Evolutionary conservation across 1,284 basidiomycete genomes (phyloP).

Genomic region (Marasmius tenuissimus): DNA sequence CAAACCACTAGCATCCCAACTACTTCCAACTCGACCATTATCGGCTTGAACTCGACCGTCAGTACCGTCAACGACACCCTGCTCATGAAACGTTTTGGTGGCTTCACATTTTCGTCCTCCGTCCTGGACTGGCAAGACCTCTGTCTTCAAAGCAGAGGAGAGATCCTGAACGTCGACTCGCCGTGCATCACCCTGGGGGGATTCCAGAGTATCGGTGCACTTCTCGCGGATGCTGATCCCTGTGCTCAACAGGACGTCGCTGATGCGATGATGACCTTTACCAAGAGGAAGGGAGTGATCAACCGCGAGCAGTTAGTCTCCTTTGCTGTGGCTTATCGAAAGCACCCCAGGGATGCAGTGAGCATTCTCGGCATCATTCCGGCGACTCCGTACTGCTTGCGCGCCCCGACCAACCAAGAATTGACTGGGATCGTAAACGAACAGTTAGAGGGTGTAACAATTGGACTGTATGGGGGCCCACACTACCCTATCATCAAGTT

Average conservation of each 20-base stretch:
- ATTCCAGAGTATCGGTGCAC: slow-evolving; percentile 37
- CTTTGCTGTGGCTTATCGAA: slow-evolving; percentile 39
- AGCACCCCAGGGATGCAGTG: slow-evolving; percentile 41
- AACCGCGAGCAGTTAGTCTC: slow-evolving; percentile 40
- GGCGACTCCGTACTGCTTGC: slow-evolving; percentile 41
- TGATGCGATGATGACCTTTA: slow-evolving; percentile 48
- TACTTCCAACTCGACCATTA: slow-evolving; percentile 13
- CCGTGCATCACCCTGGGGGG: slow-evolving; percentile 41
- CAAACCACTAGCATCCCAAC: slow-evolving; percentile 16
- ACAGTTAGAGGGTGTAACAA: slow-evolving; percentile 40
- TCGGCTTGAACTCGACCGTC: slow-evolving; percentile 4
- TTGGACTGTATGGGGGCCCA: slow-evolving; percentile 36
- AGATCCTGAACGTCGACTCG: slow-evolving; percentile 34
- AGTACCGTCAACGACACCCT: slow-evolving; percentile 7
- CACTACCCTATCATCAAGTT: slow-evolving; percentile 32
- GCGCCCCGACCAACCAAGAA: slow-evolving; percentile 38
- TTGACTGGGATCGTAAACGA: slow-evolving; percentile 37
- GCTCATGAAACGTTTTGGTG: slow-evolving; percentile 21
- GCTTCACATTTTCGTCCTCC: slow-evolving; percentile 24
- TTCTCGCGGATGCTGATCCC: slow-evolving; percentile 42
- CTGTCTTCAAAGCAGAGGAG: slow-evolving; percentile 37
- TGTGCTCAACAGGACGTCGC: slow-evolving; percentile 48
- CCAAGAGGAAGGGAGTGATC: slow-evolving; percentile 39
- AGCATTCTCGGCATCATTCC: slow-evolving; percentile 37
- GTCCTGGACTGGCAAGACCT: slow-evolving; percentile 35